These are phyloP conservation scores for Backusella psychrophila DNA, from an alignment of 192 early-diverging fungal species.

Conservation along the genomic window DNA sequence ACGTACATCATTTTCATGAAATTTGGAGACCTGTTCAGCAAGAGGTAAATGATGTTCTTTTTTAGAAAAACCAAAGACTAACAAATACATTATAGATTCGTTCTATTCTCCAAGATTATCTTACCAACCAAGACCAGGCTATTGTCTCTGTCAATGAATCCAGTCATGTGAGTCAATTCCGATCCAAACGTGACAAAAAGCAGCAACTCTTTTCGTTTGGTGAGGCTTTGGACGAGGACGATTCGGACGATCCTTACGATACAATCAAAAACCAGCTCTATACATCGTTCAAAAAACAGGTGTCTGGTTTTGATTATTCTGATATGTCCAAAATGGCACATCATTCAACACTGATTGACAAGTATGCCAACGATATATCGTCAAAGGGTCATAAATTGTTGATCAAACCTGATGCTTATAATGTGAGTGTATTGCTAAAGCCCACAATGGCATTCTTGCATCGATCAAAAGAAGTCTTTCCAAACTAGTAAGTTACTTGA, in stretches of 20 bases:
- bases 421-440: conserved; percentile 65
- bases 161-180: neutral
- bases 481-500: conserved; percentile 41
- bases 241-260: conserved; percentile 34
- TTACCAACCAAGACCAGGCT: conserved; percentile 39
- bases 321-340: neutral
- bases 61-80: neutral
- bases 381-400: conserved; percentile 63
- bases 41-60: conserved; percentile 27
- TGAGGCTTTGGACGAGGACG: conserved; percentile 14
- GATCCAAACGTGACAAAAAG: conserved; percentile 8
- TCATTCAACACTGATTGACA: conserved; percentile 39
- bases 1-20: conserved; percentile 46
- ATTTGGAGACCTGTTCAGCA: conserved; percentile 47
- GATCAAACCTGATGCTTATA: conserved; percentile 64
- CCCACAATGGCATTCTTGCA: conserved; percentile 65
- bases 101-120: conserved; percentile 41
- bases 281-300: conserved; percentile 21
- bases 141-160: conserved; percentile 31
- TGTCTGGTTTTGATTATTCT: conserved; percentile 2
- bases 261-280: conserved; percentile 14
- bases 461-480: conserved; percentile 52
- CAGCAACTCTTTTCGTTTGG: conserved; percentile 41
- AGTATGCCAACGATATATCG: conserved; percentile 58
- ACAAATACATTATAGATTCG: conserved; percentile 28